A percentile compares a stretch with the other conserved stretches of the same genome.
Evolutionary conservation across 2,329 filamentous ascomycete species (phyloP).

Genomic region (Aspergillus awamori): DNA sequence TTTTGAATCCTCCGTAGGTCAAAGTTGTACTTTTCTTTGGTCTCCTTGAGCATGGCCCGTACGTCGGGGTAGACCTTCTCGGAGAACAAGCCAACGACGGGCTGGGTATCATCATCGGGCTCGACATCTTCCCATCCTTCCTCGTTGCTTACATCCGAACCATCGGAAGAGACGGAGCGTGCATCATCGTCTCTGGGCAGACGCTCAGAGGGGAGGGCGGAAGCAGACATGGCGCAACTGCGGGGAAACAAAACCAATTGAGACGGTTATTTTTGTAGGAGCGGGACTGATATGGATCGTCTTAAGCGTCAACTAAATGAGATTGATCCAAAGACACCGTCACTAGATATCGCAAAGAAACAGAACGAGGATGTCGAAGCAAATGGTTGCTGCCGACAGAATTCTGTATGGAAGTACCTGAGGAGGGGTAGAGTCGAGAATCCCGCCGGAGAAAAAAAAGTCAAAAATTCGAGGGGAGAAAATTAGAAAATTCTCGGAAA

Average conservation of each 20-base stretch:
- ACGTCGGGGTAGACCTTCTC: constrained; percentile 67
- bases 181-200: constrained; percentile 28
- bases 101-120: constrained; percentile 63
- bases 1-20: constrained; percentile 66
- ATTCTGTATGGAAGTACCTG: background rate
- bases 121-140: constrained; percentile 64
- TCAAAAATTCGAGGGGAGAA: constrained; percentile 6
- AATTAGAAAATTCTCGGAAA: constrained; percentile 15
- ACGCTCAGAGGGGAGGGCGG: constrained; percentile 23
- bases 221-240: constrained; percentile 34
- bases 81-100: constrained; percentile 70
- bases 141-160: constrained; percentile 53
- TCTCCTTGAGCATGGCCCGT: constrained; percentile 67
- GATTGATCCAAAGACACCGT: background rate
- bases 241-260: constrained; percentile 1
- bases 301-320: background rate
- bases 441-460: constrained; percentile 12
- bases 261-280: background rate
- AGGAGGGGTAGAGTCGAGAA: constrained; percentile 1
- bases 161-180: constrained; percentile 39
- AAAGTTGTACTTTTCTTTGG: constrained; percentile 67
- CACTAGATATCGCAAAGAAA: background rate
- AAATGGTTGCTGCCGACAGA: background rate
- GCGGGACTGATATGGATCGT: background rate
- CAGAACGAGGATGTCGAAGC: background rate